Conservation (phyloP, 768 basidiomycete species). For the Multifurca ochricompacta region DNA sequence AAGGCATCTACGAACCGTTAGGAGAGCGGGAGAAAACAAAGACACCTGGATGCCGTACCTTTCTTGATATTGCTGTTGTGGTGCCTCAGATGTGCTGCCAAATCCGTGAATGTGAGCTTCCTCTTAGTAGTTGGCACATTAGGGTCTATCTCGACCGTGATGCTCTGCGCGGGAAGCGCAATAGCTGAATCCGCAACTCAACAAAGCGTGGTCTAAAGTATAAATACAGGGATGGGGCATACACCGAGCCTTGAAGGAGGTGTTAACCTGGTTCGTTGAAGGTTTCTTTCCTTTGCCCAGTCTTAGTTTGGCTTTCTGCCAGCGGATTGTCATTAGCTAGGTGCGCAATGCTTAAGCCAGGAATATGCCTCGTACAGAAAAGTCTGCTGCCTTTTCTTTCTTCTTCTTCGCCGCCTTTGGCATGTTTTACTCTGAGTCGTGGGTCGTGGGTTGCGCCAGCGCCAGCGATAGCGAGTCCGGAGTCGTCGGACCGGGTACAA, state of each 20-base stretch:
- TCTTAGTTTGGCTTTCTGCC: slow-evolving; percentile 91
- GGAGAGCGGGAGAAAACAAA: slow-evolving; percentile 1
- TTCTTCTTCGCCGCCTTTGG: slow-evolving; percentile 84
- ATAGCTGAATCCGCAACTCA: slow-evolving; percentile 50
- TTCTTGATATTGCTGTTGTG: slow-evolving; percentile 67
- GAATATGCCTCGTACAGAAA: slow-evolving; percentile 44
- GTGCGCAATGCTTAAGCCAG: background rate
- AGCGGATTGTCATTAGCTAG: background rate
- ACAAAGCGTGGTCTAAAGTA: background rate
- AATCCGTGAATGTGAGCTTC: slow-evolving; percentile 67
- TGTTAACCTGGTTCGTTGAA: slow-evolving; percentile 83
- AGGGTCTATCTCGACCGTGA: slow-evolving; percentile 47
- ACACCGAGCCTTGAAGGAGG: slow-evolving; percentile 94
- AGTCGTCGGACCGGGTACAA: background rate
- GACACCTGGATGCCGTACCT: slow-evolving; percentile 38
- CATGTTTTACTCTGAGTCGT: slow-evolving; percentile 42
- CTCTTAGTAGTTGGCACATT: slow-evolving; percentile 65
- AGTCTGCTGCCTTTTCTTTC: slow-evolving; percentile 84
- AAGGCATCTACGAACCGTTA: slow-evolving; percentile 52
- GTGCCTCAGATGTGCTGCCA: slow-evolving; percentile 74
- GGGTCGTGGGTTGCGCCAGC: background rate
- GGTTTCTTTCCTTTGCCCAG: slow-evolving; percentile 89
- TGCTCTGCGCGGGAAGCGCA: slow-evolving; percentile 79
- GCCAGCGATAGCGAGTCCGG: too few relatives aligned
- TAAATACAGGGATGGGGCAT: slow-evolving; percentile 16